phyloP scores from a whole-genome alignment of 257 asterid genomes.

The Thymus mandschuricus region DNA sequence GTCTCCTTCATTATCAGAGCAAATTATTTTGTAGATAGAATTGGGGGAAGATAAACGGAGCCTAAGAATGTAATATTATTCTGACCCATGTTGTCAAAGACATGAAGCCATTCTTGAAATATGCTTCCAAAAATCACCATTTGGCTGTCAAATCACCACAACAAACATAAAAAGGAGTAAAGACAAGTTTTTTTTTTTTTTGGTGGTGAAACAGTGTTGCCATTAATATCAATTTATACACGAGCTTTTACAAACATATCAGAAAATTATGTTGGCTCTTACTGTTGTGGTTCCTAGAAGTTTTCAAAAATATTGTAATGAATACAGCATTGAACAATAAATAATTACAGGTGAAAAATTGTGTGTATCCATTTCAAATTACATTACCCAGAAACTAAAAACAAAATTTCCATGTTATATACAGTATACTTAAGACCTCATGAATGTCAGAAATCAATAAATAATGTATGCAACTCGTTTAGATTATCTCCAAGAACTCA shows the following conservation, averaged over 20 bases:
- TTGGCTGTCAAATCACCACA: slow-evolving; percentile 2
- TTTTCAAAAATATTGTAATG: not conserved
- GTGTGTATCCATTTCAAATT: not conserved
- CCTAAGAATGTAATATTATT: not conserved
- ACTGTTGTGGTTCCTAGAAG: not conserved
- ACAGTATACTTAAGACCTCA: not conserved
- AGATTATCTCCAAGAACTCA: not conserved
- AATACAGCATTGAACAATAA: not conserved
- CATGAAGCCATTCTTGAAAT: slow-evolving; percentile 1
- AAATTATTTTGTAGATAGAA: not conserved
- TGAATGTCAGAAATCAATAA: slow-evolving; percentile 3
- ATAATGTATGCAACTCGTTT: not conserved
- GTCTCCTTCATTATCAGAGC: not conserved
- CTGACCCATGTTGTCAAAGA: slow-evolving; percentile 2
- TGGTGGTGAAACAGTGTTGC: not conserved
- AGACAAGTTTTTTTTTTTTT: not conserved
- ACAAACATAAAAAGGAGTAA: not conserved
- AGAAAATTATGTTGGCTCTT: not conserved
- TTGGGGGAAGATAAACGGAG: not conserved
- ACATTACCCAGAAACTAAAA: not conserved
- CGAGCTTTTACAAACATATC: not conserved
- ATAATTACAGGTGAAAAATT: not conserved
- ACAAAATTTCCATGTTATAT: not conserved
- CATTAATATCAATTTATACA: not conserved
- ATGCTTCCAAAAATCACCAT: slow-evolving; percentile 10